Evolutionary conservation across 495 filamentous ascomycete genomes (phyloP), one percentile per base, ranked within the genome.

Genomic region (Pseudevernia furfuracea): DNA sequence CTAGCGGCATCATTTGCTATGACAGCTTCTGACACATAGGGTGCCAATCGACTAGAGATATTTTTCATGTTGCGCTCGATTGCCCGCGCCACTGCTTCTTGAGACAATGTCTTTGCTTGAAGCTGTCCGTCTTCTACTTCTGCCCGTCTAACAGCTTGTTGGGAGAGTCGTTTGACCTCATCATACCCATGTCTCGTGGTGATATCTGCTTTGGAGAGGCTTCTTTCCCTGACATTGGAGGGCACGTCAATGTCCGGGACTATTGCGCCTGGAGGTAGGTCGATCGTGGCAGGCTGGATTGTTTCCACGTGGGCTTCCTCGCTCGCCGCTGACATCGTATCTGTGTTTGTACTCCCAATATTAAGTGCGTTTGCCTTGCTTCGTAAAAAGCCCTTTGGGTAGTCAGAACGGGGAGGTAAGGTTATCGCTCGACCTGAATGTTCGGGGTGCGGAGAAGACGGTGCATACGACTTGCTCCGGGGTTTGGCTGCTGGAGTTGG

Each of bases 121-220:
- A 28, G 30, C 44, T 58, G 36, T 14, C 48, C 64, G 12, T 66
- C 52, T 36, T 62, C 46, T 4, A 37, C 4, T 41, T 39, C 39
- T 39, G 38, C 41, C 17, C 36, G 58, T 62, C 39, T 46, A 9
- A 41, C 39, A 25, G 59, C 59, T 21, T 43, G 59, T 23, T 66
- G 64, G n/a, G 64, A 66, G 12, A 58, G 49, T 23, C 48, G 19
- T 43, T 62, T 49, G 39, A 57, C 64, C 41, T 37, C 57, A 34
- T 57, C 32, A 23, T 36, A 52, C 15, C 59, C 59, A 46, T 36
- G 19, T 32, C 38, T 55, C 25, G 30, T 66, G 17, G 8, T 28
- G 17, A 11, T 49, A 32, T 66, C 64, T 48, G 23, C 53, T 14
- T 19, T 41, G 38, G 23, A 30, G 23, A 66, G 59, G 12, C 37